A percentile compares a stretch with the other conserved stretches of the same genome.
Conservation (phyloP, 768 basidiomycete species). For the Mycena amicta region DNA sequence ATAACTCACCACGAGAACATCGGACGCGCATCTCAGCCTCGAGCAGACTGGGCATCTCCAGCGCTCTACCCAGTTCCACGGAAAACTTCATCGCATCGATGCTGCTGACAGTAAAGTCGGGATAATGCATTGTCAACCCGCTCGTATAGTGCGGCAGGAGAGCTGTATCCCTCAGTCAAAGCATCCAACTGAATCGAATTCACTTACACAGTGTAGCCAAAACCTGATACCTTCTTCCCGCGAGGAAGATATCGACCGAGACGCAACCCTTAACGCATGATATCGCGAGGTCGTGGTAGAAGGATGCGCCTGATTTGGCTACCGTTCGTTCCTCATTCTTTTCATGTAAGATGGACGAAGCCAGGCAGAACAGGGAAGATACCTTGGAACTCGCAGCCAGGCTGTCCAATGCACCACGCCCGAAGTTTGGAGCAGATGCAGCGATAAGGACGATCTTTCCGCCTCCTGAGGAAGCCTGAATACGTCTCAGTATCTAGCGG, state of each 20-base stretch:
- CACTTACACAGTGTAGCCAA: conserved; percentile 57
- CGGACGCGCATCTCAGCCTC: conserved; percentile 74
- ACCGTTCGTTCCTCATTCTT: conserved; percentile 52
- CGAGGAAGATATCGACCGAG: conserved; percentile 73
- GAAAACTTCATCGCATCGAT: conserved; percentile 71
- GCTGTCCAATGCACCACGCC: conserved; percentile 58
- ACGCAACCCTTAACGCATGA: conserved; percentile 67
- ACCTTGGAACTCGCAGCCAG: background rate
- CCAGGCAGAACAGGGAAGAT: background rate
- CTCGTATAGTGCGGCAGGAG: conserved; percentile 68
- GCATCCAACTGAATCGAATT: background rate
- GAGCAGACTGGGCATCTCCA: conserved; percentile 61
- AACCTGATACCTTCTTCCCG: conserved; percentile 57
- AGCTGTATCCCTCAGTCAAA: conserved; percentile 32
- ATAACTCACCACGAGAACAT: conserved; percentile 50
- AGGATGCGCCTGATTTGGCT: conserved; percentile 58
- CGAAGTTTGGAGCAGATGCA: conserved; percentile 56
- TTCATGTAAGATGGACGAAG: no score
- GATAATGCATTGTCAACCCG: conserved; percentile 71
- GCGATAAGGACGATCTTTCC: conserved; percentile 65
- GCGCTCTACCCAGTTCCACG: conserved; percentile 63
- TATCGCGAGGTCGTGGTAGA: conserved; percentile 72
- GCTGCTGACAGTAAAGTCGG: no score
- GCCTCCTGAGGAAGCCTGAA: conserved; percentile 58
- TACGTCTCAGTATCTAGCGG: conserved; percentile 44